These are phyloP conservation scores for Ogataea ganodermae DNA, from an alignment of 805 yeast genomes.

Conservation along the genomic window DNA sequence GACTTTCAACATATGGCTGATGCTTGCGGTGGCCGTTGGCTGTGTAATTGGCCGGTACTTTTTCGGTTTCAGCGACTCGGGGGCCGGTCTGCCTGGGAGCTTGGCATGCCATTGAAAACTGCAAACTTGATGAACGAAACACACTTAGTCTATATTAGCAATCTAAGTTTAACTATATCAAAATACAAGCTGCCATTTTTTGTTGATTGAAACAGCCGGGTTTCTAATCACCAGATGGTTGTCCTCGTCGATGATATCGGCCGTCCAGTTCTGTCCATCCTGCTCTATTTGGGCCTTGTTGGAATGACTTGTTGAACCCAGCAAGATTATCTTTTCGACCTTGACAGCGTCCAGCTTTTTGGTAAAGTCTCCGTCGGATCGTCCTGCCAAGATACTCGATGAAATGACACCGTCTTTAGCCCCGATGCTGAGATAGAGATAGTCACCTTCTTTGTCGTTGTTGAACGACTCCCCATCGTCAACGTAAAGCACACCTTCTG, in stretches of 20 bases:
- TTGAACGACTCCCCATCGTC: constrained; percentile 83
- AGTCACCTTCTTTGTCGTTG: constrained; percentile 53
- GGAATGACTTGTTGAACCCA: constrained; percentile 36
- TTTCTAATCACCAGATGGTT: constrained; percentile 42
- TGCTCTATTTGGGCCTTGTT: constrained; percentile 41
- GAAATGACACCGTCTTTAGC: constrained; percentile 33
- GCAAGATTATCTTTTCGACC: constrained; percentile 57
- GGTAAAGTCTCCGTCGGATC: constrained; percentile 18
- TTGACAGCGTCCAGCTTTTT: constrained; percentile 36
- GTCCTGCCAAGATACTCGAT: constrained; percentile 30
- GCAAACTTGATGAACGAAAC: no score
- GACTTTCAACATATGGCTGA: constrained; percentile 50
- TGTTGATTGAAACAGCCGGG: constrained; percentile 49
- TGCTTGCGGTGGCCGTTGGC: constrained; percentile 45
- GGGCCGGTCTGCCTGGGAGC: constrained; percentile 14
- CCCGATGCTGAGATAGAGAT: constrained; percentile 42
- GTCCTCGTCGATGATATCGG: constrained; percentile 27
- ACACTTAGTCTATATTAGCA: background rate
- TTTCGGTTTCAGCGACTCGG: constrained; percentile 22
- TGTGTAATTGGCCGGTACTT: constrained; percentile 42
- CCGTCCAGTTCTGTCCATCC: constrained; percentile 40
- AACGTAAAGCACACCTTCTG: constrained; percentile 60
- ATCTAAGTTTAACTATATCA: background rate
- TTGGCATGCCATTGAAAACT: constrained; percentile 35
- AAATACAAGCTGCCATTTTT: constrained; percentile 44